Base-by-base conservation (phyloP, 371 early-diverging fungal species). In the Mucor plumbeus region DNA sequence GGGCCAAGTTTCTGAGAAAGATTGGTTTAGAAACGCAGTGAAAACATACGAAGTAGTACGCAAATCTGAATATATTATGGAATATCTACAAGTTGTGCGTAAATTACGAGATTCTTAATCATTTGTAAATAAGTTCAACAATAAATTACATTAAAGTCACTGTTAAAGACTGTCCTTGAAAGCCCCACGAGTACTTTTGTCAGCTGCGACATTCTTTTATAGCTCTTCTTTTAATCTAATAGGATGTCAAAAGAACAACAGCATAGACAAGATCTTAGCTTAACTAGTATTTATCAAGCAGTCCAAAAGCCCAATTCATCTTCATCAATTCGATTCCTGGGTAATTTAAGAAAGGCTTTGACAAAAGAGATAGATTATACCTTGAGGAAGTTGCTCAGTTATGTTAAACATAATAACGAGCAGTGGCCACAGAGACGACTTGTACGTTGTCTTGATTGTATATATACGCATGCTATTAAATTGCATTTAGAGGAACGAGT, bases 1-100 rank as follows among this genome's bases (percentile, higher is more conserved):
- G 36, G 83, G 80, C 1, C 81, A 85, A 54, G 64, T 85, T 6
- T 85, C 85, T 17, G 85, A 85, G 72, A 80, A 79, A 41, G 85
- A 85, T 21, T 85, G 85, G 85, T 72, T 80, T 40, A 62, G 71
- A 56, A 75, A 68, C 59, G 76, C 85, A 7, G 44, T 73, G 11
- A 81, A 75, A 43, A 76, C 63, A 1, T 82, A 72, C 72, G 85
- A 85, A 21, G 33, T 74, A 7, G 60, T 85, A 21, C 70, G 76
- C 13, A 81, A 77, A 67, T 77, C 84, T 9, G 84, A 85, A 4
- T 70, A 79, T 17, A 70, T 80, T 35, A 39, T 35, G 10, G 80
- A 77, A n/a, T 80, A 80, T 39, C 60, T 73, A 11, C 70, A 73
- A 36, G 57, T 66, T 14, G 57, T 64, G 0, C 64, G 62, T 44